Percentiles rank a stretch among this genome's conserved stretches.
These are phyloP conservation scores for Penicillium crustosum DNA, from an alignment of 2,329 filamentous ascomycete species.

Conservation along the genomic window DNA sequence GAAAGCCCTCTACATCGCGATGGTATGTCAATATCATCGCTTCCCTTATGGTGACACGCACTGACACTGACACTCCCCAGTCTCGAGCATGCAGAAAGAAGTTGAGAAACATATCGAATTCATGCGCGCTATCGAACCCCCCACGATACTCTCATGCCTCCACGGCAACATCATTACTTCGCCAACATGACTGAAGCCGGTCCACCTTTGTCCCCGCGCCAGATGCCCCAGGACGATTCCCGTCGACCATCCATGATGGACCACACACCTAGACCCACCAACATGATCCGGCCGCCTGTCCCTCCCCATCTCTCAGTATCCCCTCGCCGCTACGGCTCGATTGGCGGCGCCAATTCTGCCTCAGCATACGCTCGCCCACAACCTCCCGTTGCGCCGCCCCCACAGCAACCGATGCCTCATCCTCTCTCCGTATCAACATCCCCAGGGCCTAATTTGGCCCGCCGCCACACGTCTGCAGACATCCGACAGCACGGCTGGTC, in stretches of 20 bases:
- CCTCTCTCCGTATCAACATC: constrained; percentile 59
- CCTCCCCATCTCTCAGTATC: constrained; percentile 78
- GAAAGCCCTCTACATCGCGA: constrained; percentile 80
- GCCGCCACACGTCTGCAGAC: constrained; percentile 91
- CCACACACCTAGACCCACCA: constrained; percentile 57
- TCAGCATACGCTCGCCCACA: constrained; percentile 71
- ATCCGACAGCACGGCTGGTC: constrained; percentile 86
- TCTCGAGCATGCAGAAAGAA: constrained; percentile 61
- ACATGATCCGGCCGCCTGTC: constrained; percentile 73
- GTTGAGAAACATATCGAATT: constrained; percentile 62
- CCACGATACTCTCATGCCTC: constrained; percentile 67
- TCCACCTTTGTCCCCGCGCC: constrained; percentile 79
- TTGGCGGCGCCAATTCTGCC: constrained; percentile 68
- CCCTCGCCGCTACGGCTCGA: constrained; percentile 83
- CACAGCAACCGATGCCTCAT: constrained; percentile 67
- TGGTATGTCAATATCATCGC: constrained; percentile 55
- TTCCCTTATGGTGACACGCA: not conserved
- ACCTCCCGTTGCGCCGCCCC: constrained; percentile 61
- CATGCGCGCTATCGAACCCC: constrained; percentile 56
- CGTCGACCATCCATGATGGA: constrained; percentile 69
- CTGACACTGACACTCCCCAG: constrained; percentile 37
- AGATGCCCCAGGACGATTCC: constrained; percentile 80
- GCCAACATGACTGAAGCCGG: constrained; percentile 64
- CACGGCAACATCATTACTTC: constrained; percentile 66
- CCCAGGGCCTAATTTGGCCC: constrained; percentile 66